phyloP scores from a whole-genome alignment of 2,329 filamentous ascomycete genomes.

The Coniochaeta hoffmannii region DNA sequence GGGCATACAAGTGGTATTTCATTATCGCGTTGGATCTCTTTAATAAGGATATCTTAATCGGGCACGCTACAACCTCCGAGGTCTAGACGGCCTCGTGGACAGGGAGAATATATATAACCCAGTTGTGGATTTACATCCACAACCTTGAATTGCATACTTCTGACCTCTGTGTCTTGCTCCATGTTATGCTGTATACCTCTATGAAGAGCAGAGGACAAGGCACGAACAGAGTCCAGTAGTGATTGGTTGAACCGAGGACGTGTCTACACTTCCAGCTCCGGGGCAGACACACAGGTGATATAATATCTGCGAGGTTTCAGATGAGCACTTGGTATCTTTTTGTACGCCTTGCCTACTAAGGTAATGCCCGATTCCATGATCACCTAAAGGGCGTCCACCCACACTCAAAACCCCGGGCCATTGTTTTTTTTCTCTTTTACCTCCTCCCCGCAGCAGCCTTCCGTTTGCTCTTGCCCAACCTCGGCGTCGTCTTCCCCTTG shows the following conservation, averaged over 20 bases:
- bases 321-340: too few relatives aligned
- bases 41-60: background rate
- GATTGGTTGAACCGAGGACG: too few relatives aligned
- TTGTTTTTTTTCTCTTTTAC: slow-evolving; percentile 11
- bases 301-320: too few relatives aligned
- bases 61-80: background rate
- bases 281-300: too few relatives aligned
- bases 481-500: slow-evolving; percentile 25
- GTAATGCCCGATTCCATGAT: too few relatives aligned
- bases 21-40: background rate
- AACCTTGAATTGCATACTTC: background rate
- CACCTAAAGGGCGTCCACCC: background rate
- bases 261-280: too few relatives aligned
- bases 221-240: too few relatives aligned
- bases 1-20: background rate
- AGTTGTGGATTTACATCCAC: background rate
- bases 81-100: background rate
- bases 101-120: background rate
- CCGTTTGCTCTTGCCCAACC: slow-evolving; percentile 45
- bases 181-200: too few relatives aligned
- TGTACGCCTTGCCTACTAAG: too few relatives aligned
- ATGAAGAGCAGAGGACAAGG: too few relatives aligned
- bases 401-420: background rate
- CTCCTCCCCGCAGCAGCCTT: slow-evolving; percentile 33
- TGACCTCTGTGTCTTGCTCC: too few relatives aligned